phyloP scores from a whole-genome alignment of 768 basidiomycete genomes.

The Boletus subcaerulescens region DNA sequence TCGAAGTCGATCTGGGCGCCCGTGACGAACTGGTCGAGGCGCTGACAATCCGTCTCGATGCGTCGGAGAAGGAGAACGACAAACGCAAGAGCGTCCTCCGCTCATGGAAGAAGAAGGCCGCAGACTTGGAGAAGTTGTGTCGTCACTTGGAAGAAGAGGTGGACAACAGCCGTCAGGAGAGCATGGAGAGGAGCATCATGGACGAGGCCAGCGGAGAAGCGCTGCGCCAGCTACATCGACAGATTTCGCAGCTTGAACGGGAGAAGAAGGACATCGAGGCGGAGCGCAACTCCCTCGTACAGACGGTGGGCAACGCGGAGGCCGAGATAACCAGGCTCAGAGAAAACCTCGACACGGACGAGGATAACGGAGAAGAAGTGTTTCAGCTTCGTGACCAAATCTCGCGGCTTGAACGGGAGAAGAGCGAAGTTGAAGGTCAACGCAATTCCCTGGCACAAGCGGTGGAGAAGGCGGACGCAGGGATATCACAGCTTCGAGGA shows the following conservation, averaged over 20 bases:
- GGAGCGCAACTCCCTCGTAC: slow-evolving; percentile 42
- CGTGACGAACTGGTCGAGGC: slow-evolving; percentile 70
- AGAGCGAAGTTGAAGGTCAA: slow-evolving; percentile 45
- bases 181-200: slow-evolving; percentile 79
- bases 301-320: slow-evolving; percentile 39
- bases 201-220: slow-evolving; percentile 79
- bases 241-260: slow-evolving; percentile 72
- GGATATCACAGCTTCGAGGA: background rate
- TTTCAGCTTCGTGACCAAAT: slow-evolving; percentile 77
- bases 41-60: slow-evolving; percentile 51
- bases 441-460: slow-evolving; percentile 36
- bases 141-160: slow-evolving; percentile 80
- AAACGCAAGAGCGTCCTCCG: slow-evolving; percentile 53
- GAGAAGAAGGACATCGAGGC: slow-evolving; percentile 52
- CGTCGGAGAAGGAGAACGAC: slow-evolving; percentile 59
- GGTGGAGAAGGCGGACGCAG: background rate
- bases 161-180: slow-evolving; percentile 78
- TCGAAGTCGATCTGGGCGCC: slow-evolving; percentile 69
- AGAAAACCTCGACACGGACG: slow-evolving; percentile 66
- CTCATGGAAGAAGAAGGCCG: slow-evolving; percentile 74
- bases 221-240: slow-evolving; percentile 73
- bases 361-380: slow-evolving; percentile 68
- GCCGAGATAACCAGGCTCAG: slow-evolving; percentile 64
- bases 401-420: slow-evolving; percentile 64
- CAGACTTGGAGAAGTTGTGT: slow-evolving; percentile 67